phyloP scores from a whole-genome alignment of 148 eudicot genomes.

The Oxyria digyna region DNA sequence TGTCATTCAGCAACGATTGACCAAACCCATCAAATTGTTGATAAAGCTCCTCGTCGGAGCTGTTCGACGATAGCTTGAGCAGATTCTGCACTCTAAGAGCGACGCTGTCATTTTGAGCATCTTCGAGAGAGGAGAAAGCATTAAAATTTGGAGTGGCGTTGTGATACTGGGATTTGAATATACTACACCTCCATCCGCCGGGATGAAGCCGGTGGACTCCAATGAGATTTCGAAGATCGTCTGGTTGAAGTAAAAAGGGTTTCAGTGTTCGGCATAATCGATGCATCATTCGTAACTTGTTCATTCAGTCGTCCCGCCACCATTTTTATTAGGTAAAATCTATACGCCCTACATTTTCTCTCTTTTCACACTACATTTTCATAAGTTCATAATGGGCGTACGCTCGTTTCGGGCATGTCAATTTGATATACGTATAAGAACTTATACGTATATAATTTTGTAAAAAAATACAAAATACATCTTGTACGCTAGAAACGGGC shows the following conservation, averaged over 20 bases:
- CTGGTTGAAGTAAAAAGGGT: not conserved
- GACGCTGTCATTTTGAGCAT: conserved; percentile 6
- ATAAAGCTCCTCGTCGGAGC: conserved; percentile 26
- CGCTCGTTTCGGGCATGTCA: too few species aligned
- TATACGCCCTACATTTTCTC: too few species aligned
- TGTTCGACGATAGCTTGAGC: conserved; percentile 19
- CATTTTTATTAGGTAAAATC: too few species aligned
- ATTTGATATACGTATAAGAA: too few species aligned
- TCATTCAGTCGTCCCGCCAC: too few species aligned
- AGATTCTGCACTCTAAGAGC: conserved; percentile 35
- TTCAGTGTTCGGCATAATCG: not conserved
- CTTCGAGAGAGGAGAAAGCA: not conserved
- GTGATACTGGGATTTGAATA: not conserved
- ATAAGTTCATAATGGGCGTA: too few species aligned
- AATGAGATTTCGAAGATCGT: not conserved
- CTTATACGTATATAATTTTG: too few species aligned
- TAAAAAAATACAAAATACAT: too few species aligned
- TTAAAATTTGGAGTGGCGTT: not conserved
- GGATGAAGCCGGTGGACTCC: not conserved
- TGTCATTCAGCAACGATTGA: conserved; percentile 27
- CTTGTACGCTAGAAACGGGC: too few species aligned
- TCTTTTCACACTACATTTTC: too few species aligned
- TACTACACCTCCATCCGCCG: not conserved
- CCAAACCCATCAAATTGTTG: conserved; percentile 23
- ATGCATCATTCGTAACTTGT: not conserved